A percentile compares a stretch with the other conserved stretches of the same genome.
These are phyloP conservation scores for Laetiporus sulphureus DNA, from an alignment of 1,284 basidiomycete species.

Conservation along the genomic window DNA sequence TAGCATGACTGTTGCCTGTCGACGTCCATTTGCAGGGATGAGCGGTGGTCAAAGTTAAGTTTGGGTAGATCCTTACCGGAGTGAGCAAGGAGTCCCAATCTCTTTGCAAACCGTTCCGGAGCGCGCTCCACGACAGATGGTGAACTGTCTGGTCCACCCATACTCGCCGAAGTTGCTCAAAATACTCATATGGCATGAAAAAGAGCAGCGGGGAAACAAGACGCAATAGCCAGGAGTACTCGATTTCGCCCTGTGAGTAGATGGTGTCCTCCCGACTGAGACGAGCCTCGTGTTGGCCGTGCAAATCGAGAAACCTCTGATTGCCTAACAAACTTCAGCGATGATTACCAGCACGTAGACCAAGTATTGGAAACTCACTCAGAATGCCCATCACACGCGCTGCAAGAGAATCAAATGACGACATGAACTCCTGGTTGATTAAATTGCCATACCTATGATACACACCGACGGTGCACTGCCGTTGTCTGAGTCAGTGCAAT, in stretches of 20 bases:
- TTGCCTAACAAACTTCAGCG: too few species aligned
- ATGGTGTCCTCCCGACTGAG: slow-evolving; percentile 14
- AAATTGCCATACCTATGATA: slow-evolving; percentile 4
- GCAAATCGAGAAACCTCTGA: slow-evolving; percentile 14
- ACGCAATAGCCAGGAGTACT: slow-evolving; percentile 12
- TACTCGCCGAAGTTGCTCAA: slow-evolving; percentile 17
- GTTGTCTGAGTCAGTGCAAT: too few species aligned
- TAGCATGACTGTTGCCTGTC: slow-evolving; percentile 34
- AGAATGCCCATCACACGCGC: neutral
- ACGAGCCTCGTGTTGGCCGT: slow-evolving; percentile 19
- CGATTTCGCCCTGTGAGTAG: neutral
- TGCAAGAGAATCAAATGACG: neutral
- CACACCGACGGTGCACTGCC: neutral
- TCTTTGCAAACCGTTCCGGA: slow-evolving; percentile 16
- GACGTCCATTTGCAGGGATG: neutral
- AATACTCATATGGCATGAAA: slow-evolving; percentile 17
- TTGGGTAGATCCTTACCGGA: slow-evolving; percentile 19
- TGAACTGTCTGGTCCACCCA: slow-evolving; percentile 22
- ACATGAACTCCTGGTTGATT: slow-evolving; percentile 2
- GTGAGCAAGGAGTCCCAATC: slow-evolving; percentile 24
- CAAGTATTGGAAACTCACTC: neutral
- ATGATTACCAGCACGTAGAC: neutral
- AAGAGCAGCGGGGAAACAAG: slow-evolving; percentile 18
- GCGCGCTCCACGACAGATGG: slow-evolving; percentile 18
- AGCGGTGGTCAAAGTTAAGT: neutral